Evolutionary conservation across 2,329 filamentous ascomycete genomes (phyloP).

Genomic region (Apiospora saccharicola): DNA sequence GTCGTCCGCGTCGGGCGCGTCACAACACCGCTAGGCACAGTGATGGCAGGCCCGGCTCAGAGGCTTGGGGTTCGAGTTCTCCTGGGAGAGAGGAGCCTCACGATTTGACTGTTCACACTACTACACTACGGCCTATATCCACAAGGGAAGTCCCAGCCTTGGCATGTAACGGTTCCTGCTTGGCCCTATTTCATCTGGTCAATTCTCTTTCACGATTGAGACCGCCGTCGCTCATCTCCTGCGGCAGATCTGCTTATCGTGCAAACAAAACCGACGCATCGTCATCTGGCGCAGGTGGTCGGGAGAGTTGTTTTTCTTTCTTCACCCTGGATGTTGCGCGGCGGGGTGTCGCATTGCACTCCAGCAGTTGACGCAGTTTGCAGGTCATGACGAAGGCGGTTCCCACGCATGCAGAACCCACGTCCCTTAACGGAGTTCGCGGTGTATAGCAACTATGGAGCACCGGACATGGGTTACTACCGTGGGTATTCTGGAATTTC

Average conservation of each 20-base stretch:
- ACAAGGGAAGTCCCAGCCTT: neutral
- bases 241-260: neutral
- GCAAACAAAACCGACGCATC: neutral
- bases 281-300: neutral
- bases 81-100: constrained; percentile 9
- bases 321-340: neutral
- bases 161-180: constrained; percentile 8
- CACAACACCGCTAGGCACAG: neutral
- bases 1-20: neutral
- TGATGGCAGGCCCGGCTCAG: neutral
- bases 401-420: neutral
- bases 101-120: constrained; percentile 1
- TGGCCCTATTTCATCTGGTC: neutral
- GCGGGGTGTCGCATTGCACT: neutral
- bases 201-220: constrained; percentile 12
- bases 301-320: too few relatives aligned
- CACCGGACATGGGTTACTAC: neutral
- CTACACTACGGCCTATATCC: neutral
- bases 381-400: neutral
- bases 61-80: neutral
- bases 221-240: neutral
- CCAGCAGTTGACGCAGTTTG: neutral
- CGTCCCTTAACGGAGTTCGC: neutral
- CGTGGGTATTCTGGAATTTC: constrained; percentile 12
- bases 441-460: neutral